These are phyloP conservation scores for Teratosphaeria gauchensis DNA, from an alignment of 2,329 filamentous ascomycete species.

Conservation along the genomic window DNA sequence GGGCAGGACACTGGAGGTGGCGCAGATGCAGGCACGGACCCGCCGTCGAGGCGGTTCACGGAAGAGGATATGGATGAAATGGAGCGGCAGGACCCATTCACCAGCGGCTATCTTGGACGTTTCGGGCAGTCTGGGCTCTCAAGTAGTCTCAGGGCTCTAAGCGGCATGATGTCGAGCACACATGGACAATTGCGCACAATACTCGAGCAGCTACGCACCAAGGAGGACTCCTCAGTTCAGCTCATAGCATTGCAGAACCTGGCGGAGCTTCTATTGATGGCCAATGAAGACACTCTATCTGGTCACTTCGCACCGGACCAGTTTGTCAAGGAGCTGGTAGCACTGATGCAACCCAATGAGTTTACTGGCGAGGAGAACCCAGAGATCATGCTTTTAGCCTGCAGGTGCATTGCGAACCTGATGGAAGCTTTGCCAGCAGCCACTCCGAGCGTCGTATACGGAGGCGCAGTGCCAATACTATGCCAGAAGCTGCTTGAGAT, in stretches of 20 bases:
- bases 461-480: slow-evolving; percentile 86
- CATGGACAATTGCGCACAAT: slow-evolving; percentile 63
- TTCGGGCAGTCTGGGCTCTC: slow-evolving; percentile 58
- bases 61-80: slow-evolving; percentile 43
- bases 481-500: slow-evolving; percentile 95
- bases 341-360: slow-evolving; percentile 83
- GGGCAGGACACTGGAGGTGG: slow-evolving; percentile 27
- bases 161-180: slow-evolving; percentile 83
- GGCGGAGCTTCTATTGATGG: slow-evolving; percentile 85
- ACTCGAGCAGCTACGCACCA: slow-evolving; percentile 56
- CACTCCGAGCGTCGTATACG: slow-evolving; percentile 92
- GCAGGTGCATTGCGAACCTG: slow-evolving; percentile 87
- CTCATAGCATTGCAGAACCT: slow-evolving; percentile 87
- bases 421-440: slow-evolving; percentile 95
- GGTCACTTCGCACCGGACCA: slow-evolving; percentile 91
- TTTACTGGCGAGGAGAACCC: slow-evolving; percentile 75
- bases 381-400: slow-evolving; percentile 94
- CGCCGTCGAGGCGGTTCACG: slow-evolving; percentile 57
- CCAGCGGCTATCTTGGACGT: slow-evolving; percentile 56
- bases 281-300: slow-evolving; percentile 90
- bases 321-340: slow-evolving; percentile 89
- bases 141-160: slow-evolving; percentile 74
- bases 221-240: slow-evolving; percentile 78
- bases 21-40: slow-evolving; percentile 36
- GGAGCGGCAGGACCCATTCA: slow-evolving; percentile 47